Base-by-base conservation (phyloP, 306 rosid species). In the Cucumis sativus region DNA sequence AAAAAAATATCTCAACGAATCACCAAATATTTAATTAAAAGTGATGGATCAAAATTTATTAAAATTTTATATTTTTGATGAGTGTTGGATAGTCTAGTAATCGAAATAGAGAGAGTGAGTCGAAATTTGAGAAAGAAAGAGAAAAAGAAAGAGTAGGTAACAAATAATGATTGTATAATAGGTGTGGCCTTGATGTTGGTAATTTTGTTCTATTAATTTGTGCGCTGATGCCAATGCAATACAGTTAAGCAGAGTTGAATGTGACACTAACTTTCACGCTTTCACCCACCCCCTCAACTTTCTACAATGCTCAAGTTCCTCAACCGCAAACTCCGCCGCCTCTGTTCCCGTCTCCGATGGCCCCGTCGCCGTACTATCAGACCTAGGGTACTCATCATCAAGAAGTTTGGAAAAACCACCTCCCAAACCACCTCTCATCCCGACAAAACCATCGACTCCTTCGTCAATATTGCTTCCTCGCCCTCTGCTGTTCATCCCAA, bases 261-360 rank as follows among this genome's bases (percentile, higher is more conserved):
- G 47, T 82, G 30, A 51, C 84, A 78, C 84, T 67, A 59, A n/a
- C 56, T 43, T n/a, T 20, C 30, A 41, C 54, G 66, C 79, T 84
- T 77, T 78, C 45, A 47, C 47, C 74, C 20, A 58, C 11, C 49
- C 76, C 67, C 5, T 83, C 76, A 7, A 1, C 61, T 18, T 56
- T 56, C 70, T 43, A 74, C 81, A 71, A 94, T 94, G 98, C 81
- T 94, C 55, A 84, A 82, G 55, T 70, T 89, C 33, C 79, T 91
- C 80, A 85, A 80, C 79, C 77, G 73, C 25, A 89, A 35, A 77
- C 84, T 95, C 81, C 95, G 91, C 62, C 92, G 85, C 77, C 82
- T 90, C 83, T 84, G 64, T 86, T 76, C 85, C 75, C 89, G 79
- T 72, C 87, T 91, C 83, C 85, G 93, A 55, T 87, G 92, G 88